Conservation (phyloP, 2,329 filamentous ascomycete genomes). For the Aspergillus terreus region DNA sequence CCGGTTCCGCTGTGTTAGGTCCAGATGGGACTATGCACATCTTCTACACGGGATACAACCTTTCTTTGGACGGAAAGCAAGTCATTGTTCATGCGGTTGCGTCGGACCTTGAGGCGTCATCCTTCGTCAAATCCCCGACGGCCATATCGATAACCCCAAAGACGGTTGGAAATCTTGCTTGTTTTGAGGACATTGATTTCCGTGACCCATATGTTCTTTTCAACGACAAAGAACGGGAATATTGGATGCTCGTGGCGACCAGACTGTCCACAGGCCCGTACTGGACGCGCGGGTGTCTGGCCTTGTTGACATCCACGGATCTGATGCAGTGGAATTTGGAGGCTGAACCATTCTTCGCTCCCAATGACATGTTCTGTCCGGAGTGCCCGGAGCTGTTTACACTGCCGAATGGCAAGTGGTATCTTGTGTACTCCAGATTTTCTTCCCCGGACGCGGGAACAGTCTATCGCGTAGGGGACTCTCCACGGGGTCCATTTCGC, state of each 20-base stretch:
- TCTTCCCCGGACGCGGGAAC: not conserved
- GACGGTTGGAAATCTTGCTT: not conserved
- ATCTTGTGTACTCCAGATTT: slow-evolving; percentile 1
- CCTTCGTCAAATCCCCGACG: not conserved
- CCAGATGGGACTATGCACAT: slow-evolving; percentile 1
- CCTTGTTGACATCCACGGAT: not conserved
- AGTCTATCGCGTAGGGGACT: not conserved
- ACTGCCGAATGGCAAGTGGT: slow-evolving; percentile 2
- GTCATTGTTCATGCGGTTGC: not conserved
- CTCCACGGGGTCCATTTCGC: not conserved
- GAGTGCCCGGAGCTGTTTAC: slow-evolving; percentile 1
- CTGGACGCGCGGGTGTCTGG: slow-evolving; percentile 1
- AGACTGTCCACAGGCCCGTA: not conserved
- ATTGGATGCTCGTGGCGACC: slow-evolving; percentile 1
- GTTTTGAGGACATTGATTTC: not conserved
- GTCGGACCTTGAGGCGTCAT: not conserved
- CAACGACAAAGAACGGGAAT: not conserved
- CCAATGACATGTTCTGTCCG: slow-evolving; percentile 1
- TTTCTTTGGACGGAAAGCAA: not conserved
- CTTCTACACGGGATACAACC: not conserved
- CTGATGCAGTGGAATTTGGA: not conserved
- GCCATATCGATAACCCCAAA: not conserved
- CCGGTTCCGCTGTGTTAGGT: not conserved
- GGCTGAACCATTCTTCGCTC: not conserved
- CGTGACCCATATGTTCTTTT: not conserved